Evolutionary conservation across 2,329 filamentous ascomycete genomes (phyloP), one percentile per base, ranked within the genome.

Genomic region (Fusarium devonianum): DNA sequence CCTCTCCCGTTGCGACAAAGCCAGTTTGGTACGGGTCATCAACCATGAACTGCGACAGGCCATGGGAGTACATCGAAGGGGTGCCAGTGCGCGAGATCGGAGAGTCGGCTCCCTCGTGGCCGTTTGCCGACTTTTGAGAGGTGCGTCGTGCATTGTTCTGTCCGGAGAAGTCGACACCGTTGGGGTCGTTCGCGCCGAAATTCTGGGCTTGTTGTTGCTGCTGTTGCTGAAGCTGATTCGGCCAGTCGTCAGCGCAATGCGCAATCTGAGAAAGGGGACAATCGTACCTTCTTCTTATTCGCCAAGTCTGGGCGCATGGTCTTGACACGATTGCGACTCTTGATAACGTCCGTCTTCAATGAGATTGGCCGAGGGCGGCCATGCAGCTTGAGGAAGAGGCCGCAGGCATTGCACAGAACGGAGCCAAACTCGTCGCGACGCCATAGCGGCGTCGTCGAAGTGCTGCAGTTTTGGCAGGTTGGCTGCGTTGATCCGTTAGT

Each of bases 321-420:
- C 80, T 97, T 97, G 64, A 97, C 93, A 60, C 94, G 87, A 75
- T 99, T 99, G 67, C 94, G 91, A 78, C 92, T 97, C 80, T 99
- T 99, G 78, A 99, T 99, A 63, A 97, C 93, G 78, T 99, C 94
- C 37, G 94, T 97, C 81, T 99, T 99, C 66, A 99, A 83, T 65
- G 90, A 96, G 71, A 96, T 97, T 63, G 94, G 94, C 47, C 94
- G 87, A 53, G 94, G 86, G 18, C 92, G 89, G 58, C 92, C 92
- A 71, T 99, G 94, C 63, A 99, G 82, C 81, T 99, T 99, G 67
- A 97, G 83, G 74, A 97, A 99, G 48, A 99, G 83, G 52, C 94
- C 94, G 75, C 94, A 99, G 67, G 94, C 94, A 76, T 99, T 99
- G 85, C 94, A 99, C 41, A 99, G 88, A 26, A 99, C 93, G 1